Evolutionary conservation across 257 asterid species (phyloP), one percentile per base, ranked within the genome.

Genomic region (Gentiana straminea): DNA sequence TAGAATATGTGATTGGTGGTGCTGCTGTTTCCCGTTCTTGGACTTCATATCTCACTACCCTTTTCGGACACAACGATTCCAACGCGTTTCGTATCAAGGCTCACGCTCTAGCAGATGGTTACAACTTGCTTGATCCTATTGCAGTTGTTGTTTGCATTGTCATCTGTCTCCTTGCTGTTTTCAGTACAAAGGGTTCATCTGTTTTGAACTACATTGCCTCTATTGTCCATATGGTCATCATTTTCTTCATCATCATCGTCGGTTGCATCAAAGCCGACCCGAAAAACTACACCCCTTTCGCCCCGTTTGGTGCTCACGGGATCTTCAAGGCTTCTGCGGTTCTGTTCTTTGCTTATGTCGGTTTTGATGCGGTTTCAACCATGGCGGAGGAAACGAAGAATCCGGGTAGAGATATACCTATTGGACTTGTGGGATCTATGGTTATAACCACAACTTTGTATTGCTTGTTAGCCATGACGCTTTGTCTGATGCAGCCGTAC

Each of bases 11-110:
- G 0, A 77, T 89, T 34, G 77, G 86, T 47, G 81, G 90, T 1
- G 97, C 95, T 3, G 97, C 94, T 1, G 97, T 89, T 37, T 79
- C 97, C 3, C 94, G 97, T 7, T 52, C 95, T 0, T 89, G 95
- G 95, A 89, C 97, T n/a, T 86, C 95, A 58, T 89, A 89, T 77
- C 70, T 84, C 11, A 94, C 95, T 46, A 81, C 95, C 0, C 87
- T 89, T 34, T 64, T 67, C 59, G 64, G 70, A 58, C 24, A 24
- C 24, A 75, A 75, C 38, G 49, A 77, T 2, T 70, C 89, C 0
- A 64, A 51, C 0, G 63, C 67, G 0, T 77, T 89, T 51, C 95
- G 94, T 6, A 55, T 86, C 72, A 58, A 51, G 1, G 85, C 58
- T 0, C 49, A 62, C 6, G 52, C 57, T 43, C 64, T 89, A 13